Evolutionary conservation across 2,329 filamentous ascomycete species (phyloP), one percentile per base, ranked within the genome.

Genomic region (Aspergillus brasiliensis): DNA sequence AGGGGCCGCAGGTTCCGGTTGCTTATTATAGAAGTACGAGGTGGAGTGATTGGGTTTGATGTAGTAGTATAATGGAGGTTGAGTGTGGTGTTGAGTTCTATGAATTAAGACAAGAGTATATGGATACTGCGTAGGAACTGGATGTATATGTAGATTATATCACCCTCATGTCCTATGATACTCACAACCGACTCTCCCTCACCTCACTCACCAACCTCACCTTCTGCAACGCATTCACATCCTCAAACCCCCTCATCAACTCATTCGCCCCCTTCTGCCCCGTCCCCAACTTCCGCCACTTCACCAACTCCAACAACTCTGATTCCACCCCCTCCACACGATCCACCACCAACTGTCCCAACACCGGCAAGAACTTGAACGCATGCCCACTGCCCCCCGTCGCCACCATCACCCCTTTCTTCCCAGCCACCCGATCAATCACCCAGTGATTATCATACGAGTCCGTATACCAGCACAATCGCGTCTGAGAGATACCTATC

Each of bases 381-480:
- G 78, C 86, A 70, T 88, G 86, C 0, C 86, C 86, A 37, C 81
- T 83, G 0, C 86, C 87, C 0, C 84, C 86, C 0, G 86, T 88
- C 2, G 85, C 85, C 0, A 88, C 78, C 67, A 87, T 83, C 0
- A 88, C 67, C 0, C 81, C 80, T n/a, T 72, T 68, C 62, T 80
- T 82, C 15, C 65, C 72, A 0, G 84, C 83, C 51, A 85, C 81
- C 57, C 80, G 78, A 40, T 81, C 78, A 49, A 87, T 79, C 4
- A 87, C 73, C 65, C 83, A 86, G 56, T 86, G 81, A 31, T 84
- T 84, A 15, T 80, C 77, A 1, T 80, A 80, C 0, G 82, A 85
- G 63, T 87, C 85, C 0, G 79, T 84, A 65, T 87, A 86, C 81
- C 79, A 85, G 70, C 81, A 87, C 11, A 82, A 79, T 59, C 77